A percentile compares a stretch with the other conserved stretches of the same genome.
Evolutionary conservation across 257 asterid species (phyloP).

Genomic region (Capsicum rhomboideum): DNA sequence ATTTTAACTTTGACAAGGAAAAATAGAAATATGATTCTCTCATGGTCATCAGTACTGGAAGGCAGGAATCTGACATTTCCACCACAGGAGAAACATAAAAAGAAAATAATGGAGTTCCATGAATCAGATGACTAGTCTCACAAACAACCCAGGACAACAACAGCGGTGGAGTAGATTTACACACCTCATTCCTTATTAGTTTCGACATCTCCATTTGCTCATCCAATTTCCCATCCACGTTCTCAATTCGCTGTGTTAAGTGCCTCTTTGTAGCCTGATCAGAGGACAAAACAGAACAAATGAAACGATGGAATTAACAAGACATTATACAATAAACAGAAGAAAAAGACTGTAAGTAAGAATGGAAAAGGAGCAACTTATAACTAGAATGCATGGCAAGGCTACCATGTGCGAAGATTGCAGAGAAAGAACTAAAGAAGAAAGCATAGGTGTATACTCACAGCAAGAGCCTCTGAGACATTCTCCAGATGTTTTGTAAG

Average conservation of each 20-base stretch:
- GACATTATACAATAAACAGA: not conserved
- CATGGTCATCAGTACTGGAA: not conserved
- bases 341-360: not conserved
- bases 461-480: conserved; percentile 86
- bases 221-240: conserved; percentile 83
- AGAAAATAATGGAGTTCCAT: not conserved
- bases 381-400: not conserved
- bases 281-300: not conserved
- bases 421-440: not conserved
- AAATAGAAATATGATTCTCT: not conserved
- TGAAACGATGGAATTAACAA: not conserved
- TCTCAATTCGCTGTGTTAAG: conserved; percentile 90
- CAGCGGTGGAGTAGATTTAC: not conserved
- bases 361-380: not conserved
- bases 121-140: not conserved
- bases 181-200: conserved; percentile 60
- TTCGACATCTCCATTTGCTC: conserved; percentile 83
- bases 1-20: not conserved
- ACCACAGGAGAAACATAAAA: not conserved
- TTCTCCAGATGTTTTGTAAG: conserved; percentile 77
- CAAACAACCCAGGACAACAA: not conserved
- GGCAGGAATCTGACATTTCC: not conserved
- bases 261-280: conserved; percentile 76
- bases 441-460: conserved; percentile 18
- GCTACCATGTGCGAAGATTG: not conserved